Conservation (phyloP, 495 filamentous ascomycete species). For the Filosporella fistucella region DNA sequence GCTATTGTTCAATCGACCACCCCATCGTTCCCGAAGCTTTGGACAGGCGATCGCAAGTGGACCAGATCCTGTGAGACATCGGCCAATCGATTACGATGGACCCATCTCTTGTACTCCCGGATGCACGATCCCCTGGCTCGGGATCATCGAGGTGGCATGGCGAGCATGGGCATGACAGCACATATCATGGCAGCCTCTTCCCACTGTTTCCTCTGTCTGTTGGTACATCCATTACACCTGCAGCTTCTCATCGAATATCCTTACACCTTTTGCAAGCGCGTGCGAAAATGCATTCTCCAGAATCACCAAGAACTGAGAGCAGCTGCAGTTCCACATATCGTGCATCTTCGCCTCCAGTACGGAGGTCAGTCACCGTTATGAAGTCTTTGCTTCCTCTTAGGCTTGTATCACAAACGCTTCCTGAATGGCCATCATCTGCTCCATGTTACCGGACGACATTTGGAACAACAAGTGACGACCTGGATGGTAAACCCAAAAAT, state of each 20-base stretch:
- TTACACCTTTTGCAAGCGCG: background rate
- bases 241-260: background rate
- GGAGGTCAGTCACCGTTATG: slow-evolving; percentile 21
- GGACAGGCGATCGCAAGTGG: background rate
- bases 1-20: too few species aligned
- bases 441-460: slow-evolving; percentile 8
- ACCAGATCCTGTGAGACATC: background rate
- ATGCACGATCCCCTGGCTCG: background rate
- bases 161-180: background rate
- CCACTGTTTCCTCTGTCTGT: background rate
- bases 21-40: too few species aligned
- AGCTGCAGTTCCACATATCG: too few species aligned
- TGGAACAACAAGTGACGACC: background rate
- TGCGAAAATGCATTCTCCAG: slow-evolving; percentile 4
- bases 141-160: background rate
- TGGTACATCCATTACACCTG: background rate
- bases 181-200: too few species aligned
- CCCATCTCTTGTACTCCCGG: background rate
- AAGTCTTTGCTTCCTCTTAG: slow-evolving; percentile 19
- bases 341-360: background rate
- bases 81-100: background rate
- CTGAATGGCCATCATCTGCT: slow-evolving; percentile 4
- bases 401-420: slow-evolving; percentile 9
- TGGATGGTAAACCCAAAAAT: too few species aligned
- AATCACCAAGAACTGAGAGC: background rate